Base-by-base conservation (phyloP, 176 grass and related monocot species). In the Oryza glaberrima region DNA sequence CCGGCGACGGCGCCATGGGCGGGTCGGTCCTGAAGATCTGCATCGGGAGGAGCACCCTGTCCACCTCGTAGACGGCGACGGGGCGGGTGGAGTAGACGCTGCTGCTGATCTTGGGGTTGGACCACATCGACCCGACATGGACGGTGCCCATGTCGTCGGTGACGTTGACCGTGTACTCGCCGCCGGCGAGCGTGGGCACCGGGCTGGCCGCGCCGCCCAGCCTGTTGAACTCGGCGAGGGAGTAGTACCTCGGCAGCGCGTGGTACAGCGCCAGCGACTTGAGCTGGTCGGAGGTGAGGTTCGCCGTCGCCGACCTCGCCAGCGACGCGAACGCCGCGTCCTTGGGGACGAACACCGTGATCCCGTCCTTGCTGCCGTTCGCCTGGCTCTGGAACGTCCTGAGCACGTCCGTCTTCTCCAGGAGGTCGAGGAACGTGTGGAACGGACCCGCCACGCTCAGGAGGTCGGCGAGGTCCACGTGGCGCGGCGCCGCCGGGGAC, bases 321-420 rank as follows among this genome's bases (percentile, higher is more conserved):
- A 99, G 94, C 2, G 76, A 66, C 5, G 88, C 81, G 66, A 94
- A 94, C 23, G 96, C 91, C 2, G 96, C 88, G 90, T 99, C 76
- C 52, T 77, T 91, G 41, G 96, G 96, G 8, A 94, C 96, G 25
- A 99, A 99, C 68, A 99, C 80, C 75, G 94, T 99, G 86, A 99
- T 86, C 71, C 96, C 96, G 17, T 86, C 66, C 23, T 94, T 87
- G 34, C 90, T 92, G 81, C 89, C 64, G 72, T 99, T 94, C 15
- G 96, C 96, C 85, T 99, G 92, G 60, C 78, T 89, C 78, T 99
- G 96, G 71, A 99, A 99, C 3, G 96, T 99, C 17, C 90, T 82
- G 0, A 99, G 81, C 72, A 96, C 94, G 47, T 84, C 65, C 10
- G 96, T 96, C 77, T 96, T 77, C 10, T 94, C 76, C 43, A 96